Percentiles rank a stretch among this genome's conserved stretches.
Evolutionary conservation across 2,329 filamentous ascomycete genomes (phyloP).

Genomic region (Aspergillus versicolor): DNA sequence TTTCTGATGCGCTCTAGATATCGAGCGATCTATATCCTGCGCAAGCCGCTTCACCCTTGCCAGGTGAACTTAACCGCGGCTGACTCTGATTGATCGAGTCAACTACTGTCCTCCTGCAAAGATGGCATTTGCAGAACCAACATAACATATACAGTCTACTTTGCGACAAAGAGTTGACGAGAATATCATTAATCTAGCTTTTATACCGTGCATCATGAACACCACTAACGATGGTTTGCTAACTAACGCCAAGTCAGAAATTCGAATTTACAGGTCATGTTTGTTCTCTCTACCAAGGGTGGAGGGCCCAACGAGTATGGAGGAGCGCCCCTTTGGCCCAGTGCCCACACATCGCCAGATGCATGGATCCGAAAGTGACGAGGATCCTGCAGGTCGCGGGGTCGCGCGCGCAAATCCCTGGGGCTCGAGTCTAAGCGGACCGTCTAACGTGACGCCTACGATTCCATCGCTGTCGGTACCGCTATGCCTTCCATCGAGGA

Average conservation of each 20-base stretch:
- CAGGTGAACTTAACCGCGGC: too few relatives aligned
- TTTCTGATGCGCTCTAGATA: too few relatives aligned
- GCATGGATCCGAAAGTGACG: constrained; percentile 4
- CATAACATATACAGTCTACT: neutral
- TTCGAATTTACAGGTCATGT: constrained; percentile 17
- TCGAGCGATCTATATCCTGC: too few relatives aligned
- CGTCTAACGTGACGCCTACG: constrained; percentile 18
- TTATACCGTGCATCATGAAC: constrained; percentile 18
- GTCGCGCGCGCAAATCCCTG: constrained; percentile 6
- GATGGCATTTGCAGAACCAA: neutral
- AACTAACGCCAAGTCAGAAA: constrained; percentile 20
- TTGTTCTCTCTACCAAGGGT: constrained; percentile 8
- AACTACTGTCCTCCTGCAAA: neutral
- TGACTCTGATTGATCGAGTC: too few relatives aligned
- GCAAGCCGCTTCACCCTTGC: too few relatives aligned
- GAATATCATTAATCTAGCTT: constrained; percentile 28
- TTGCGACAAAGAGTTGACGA: neutral
- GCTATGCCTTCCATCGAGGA: constrained; percentile 12
- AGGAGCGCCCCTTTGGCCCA: constrained; percentile 6
- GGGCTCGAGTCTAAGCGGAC: constrained; percentile 14
- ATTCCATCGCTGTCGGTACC: constrained; percentile 20
- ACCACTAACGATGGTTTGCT: constrained; percentile 16
- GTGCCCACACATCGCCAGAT: constrained; percentile 5
- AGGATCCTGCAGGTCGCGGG: constrained; percentile 6
- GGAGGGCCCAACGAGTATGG: constrained; percentile 1